Base-by-base conservation (phyloP, 2,329 filamentous ascomycete species). In the Dryadomyces quercivorus region DNA sequence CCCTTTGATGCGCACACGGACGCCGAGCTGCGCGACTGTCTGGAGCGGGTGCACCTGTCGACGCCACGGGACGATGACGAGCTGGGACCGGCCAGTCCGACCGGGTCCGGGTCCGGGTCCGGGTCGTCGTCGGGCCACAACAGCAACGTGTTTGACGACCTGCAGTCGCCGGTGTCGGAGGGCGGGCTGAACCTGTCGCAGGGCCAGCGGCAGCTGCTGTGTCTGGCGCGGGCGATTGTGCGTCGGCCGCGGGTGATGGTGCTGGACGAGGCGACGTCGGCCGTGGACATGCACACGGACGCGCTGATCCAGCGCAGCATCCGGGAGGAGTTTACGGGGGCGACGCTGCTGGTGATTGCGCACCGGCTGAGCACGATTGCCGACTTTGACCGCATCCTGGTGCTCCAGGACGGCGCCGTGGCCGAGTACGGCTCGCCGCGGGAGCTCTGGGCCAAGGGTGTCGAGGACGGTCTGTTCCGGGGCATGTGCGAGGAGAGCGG, bases 271-370 rank as follows among this genome's bases (percentile, higher is more conserved):
- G 86, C 87, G 0, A 92, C 87, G 0, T 84, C 80, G 3, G 85
- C 86, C 0, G 85, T 91, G 2, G 86, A 90, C 65, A 88, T 88
- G 82, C 73, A 76, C 44, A 90, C 86, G 0, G 86, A 91, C 64
- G 71, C 76, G 1, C 75, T 88, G 26, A 90, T 90, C 62, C 86
- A 90, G 69, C 76, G 82, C 6, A 81, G 76, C 51, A 88, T 90
- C 60, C 75, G 85, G 21, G 80, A 85, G 62, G 84, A 88, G 64
- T 88, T 88, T 59, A 79, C 74, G 0, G 80, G 80, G 57, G 78
- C 77, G 44, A 88, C 85, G 1, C 70, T 89, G 31, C 68, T 90
- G 18, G 85, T 88, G 18, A 89, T 90, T 64, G 86, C 86, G 1
- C 86, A 90, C 63, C 76, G 86, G 2, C 71, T 90, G 51, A 86